Evolutionary conservation across 2,329 filamentous ascomycete species (phyloP).

Genomic region (Penicillium aurantiogriseum): DNA sequence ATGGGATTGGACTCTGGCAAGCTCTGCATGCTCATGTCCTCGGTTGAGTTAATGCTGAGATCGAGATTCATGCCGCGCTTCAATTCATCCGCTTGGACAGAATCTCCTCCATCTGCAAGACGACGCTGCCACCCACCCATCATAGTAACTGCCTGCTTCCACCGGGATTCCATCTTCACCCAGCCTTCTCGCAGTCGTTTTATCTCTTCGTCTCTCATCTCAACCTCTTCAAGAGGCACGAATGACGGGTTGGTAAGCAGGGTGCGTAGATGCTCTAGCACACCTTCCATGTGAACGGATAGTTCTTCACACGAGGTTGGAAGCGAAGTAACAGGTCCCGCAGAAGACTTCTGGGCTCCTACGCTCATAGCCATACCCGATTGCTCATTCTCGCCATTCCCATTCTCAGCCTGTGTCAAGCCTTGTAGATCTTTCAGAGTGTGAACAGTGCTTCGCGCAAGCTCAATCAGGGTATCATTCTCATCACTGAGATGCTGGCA

Average conservation of each 20-base stretch:
- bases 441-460: conserved; percentile 69
- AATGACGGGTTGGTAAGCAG: conserved; percentile 95
- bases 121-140: conserved; percentile 90
- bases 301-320: conserved; percentile 67
- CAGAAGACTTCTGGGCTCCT: conserved; percentile 20
- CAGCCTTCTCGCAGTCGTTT: conserved; percentile 76
- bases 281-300: conserved; percentile 68
- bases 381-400: conserved; percentile 34
- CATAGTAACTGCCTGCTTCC: conserved; percentile 84
- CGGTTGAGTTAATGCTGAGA: conserved; percentile 30
- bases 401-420: conserved; percentile 35
- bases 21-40: conserved; percentile 19
- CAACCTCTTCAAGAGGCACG: conserved; percentile 90
- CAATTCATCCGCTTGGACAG: conserved; percentile 44
- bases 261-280: conserved; percentile 76
- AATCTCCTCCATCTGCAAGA: conserved; percentile 55
- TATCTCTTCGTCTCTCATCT: conserved; percentile 90
- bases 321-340: conserved; percentile 42
- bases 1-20: conserved; percentile 25
- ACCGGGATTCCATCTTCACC: conserved; percentile 89
- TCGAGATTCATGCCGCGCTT: conserved; percentile 45
- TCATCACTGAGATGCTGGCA: conserved; percentile 84
- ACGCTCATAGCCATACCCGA: conserved; percentile 27
- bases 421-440: conserved; percentile 64
- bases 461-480: conserved; percentile 75